phyloP scores from a whole-genome alignment of 331 rosid species.

The Malus hybrid region DNA sequence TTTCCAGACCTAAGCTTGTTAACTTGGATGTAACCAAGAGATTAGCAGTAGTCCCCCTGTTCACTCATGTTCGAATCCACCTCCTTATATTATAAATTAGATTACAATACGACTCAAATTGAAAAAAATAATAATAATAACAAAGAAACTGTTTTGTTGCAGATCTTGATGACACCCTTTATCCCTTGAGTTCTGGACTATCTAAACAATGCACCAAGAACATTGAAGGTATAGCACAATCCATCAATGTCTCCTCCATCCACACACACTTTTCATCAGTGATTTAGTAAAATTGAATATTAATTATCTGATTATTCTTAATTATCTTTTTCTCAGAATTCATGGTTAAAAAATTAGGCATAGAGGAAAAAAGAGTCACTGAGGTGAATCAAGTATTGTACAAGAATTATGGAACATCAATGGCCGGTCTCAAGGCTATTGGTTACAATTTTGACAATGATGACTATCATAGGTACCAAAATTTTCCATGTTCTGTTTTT shows the following conservation, averaged over 20 bases:
- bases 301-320: not conserved
- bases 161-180: conserved; percentile 17
- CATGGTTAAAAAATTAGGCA: conserved; percentile 13
- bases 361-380: not conserved
- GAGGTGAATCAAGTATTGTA: conserved; percentile 4
- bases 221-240: not conserved
- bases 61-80: not conserved
- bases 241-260: not conserved
- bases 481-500: not conserved
- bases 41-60: not conserved
- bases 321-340: not conserved
- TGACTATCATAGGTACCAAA: conserved; percentile 14
- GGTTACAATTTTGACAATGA: conserved; percentile 17
- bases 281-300: not conserved
- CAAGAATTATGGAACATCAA: conserved; percentile 19
- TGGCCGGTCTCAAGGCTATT: conserved; percentile 16
- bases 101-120: not conserved
- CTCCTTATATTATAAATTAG: not conserved
- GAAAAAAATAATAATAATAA: not conserved
- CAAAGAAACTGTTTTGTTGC: not conserved
- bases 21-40: not conserved
- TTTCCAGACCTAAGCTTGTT: not conserved
- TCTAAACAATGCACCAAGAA: conserved; percentile 9
- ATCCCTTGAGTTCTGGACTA: conserved; percentile 7
- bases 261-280: not conserved